Conservation (phyloP, 441 rosid species). For the Eruca vesicaria region DNA sequence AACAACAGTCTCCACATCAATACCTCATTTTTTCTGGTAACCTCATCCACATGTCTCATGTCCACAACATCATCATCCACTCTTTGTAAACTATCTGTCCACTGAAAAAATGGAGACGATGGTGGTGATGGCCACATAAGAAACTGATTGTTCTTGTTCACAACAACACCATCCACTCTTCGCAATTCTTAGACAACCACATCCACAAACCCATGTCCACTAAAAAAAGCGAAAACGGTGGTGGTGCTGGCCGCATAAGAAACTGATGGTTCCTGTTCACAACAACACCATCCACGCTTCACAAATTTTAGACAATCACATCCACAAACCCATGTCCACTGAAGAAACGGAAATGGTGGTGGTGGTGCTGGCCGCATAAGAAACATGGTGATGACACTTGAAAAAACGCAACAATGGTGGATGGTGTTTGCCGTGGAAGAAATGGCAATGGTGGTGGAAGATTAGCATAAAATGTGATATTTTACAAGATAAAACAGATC, state of each 20-base stretch:
- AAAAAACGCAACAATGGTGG: not conserved
- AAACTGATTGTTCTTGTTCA: not conserved
- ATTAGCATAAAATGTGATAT: too few species aligned
- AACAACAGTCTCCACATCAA: too few species aligned
- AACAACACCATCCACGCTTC: not conserved
- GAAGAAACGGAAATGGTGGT: too few species aligned
- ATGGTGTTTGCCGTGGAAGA: not conserved
- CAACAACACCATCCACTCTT: not conserved
- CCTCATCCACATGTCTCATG: not conserved
- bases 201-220: not conserved
- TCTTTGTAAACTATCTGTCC: not conserved
- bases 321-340: too few species aligned
- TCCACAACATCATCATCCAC: not conserved
- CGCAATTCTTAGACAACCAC: not conserved
- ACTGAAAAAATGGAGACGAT: not conserved
- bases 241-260: too few species aligned
- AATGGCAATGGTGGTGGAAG: not conserved
- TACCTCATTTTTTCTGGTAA: too few species aligned
- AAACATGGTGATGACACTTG: not conserved
- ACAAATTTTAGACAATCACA: too few species aligned
- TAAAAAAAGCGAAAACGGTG: too few species aligned
- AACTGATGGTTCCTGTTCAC: too few species aligned
- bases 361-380: not conserved
- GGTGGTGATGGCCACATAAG: too few species aligned
- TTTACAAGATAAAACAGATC: not conserved